Conservation (phyloP, 176 grass and related monocot genomes). For the Rhynchospora tenuis region DNA sequence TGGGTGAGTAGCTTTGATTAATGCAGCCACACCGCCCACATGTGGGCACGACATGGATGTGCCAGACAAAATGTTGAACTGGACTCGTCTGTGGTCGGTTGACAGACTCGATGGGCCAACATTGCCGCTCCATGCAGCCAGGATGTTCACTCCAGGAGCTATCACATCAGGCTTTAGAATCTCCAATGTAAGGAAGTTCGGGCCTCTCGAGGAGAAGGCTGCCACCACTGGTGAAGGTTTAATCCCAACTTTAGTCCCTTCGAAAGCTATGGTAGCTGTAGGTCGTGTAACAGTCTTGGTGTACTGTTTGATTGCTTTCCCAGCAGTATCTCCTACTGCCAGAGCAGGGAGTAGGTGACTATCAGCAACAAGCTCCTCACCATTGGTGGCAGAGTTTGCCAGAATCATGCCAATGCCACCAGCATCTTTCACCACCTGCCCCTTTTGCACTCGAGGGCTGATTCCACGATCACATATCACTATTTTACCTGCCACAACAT, state of each 20-base stretch:
- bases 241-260: constrained; percentile 80
- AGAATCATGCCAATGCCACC: constrained; percentile 87
- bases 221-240: constrained; percentile 88
- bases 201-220: constrained; percentile 84
- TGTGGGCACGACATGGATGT: constrained; percentile 99
- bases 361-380: constrained; percentile 92
- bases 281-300: constrained; percentile 36
- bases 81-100: constrained; percentile 62
- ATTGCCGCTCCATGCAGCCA: constrained; percentile 86
- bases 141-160: constrained; percentile 86
- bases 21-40: constrained; percentile 79
- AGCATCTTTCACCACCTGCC: constrained; percentile 82
- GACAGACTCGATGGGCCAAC: constrained; percentile 76
- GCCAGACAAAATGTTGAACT: constrained; percentile 94
- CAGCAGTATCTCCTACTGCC: constrained; percentile 57
- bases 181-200: constrained; percentile 81
- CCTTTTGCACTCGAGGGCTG: constrained; percentile 91
- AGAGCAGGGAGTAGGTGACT: constrained; percentile 91
- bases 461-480: constrained; percentile 92
- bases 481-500: constrained; percentile 61
- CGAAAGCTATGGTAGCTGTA: constrained; percentile 66
- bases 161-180: constrained; percentile 88
- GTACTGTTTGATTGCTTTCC: constrained; percentile 54
- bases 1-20: constrained; percentile 86
- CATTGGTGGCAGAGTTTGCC: constrained; percentile 62